phyloP scores from a whole-genome alignment of 805 yeast genomes.

The Dipodascopsis tothii region DNA sequence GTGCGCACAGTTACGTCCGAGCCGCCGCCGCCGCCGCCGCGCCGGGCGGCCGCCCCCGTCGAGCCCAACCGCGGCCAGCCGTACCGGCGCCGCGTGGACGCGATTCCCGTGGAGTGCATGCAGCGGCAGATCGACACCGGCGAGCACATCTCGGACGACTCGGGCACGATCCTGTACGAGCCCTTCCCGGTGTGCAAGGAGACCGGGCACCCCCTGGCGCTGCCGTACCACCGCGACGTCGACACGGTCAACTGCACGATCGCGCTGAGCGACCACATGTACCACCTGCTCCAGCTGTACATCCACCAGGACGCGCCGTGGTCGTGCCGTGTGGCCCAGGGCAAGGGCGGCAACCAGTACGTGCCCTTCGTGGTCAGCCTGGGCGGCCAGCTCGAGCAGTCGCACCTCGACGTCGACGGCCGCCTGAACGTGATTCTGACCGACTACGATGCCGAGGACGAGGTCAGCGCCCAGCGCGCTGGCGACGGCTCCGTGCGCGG shows the following conservation, averaged over 20 bases:
- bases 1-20: too few species aligned
- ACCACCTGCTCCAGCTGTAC: constrained; percentile 66
- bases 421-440: constrained; percentile 48
- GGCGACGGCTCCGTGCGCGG: not conserved
- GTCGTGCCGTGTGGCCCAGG: constrained; percentile 51
- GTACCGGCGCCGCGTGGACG: constrained; percentile 3
- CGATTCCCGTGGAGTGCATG: constrained; percentile 44
- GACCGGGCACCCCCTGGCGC: constrained; percentile 51
- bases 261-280: constrained; percentile 53
- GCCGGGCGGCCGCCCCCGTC: too few species aligned
- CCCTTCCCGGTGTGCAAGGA: constrained; percentile 59
- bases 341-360: constrained; percentile 27
- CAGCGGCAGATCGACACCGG: constrained; percentile 65
- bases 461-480: constrained; percentile 26
- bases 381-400: constrained; percentile 58
- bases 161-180: constrained; percentile 48
- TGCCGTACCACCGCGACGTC: constrained; percentile 43
- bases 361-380: constrained; percentile 58
- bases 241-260: constrained; percentile 53
- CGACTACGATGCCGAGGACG: constrained; percentile 22
- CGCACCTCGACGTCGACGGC: constrained; percentile 62
- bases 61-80: not conserved
- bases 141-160: constrained; percentile 55
- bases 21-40: too few species aligned
- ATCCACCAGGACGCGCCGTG: constrained; percentile 72